These are phyloP conservation scores for Lentinula sp. DNA, from an alignment of 768 basidiomycete species.

Conservation along the genomic window DNA sequence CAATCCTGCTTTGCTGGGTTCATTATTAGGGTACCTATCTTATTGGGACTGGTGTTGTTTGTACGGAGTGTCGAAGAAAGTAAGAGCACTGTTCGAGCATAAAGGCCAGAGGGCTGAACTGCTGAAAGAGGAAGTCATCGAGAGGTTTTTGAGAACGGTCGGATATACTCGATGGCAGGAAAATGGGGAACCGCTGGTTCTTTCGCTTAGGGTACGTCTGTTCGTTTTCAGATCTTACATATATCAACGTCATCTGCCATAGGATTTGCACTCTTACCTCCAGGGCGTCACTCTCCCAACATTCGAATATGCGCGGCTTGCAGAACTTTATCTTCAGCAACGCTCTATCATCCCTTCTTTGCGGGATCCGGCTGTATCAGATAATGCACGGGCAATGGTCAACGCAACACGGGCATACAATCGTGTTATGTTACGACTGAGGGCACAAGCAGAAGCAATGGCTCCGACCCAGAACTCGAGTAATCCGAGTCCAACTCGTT, in stretches of 20 bases:
- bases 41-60: constrained; percentile 70
- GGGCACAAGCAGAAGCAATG: constrained; percentile 72
- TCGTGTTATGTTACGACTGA: constrained; percentile 70
- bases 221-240: neutral
- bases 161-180: constrained; percentile 71
- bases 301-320: constrained; percentile 62
- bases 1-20: constrained; percentile 43
- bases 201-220: constrained; percentile 55
- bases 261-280: constrained; percentile 82
- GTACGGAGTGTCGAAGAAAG: constrained; percentile 48
- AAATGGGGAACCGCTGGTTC: constrained; percentile 52
- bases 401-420: constrained; percentile 71
- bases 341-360: constrained; percentile 33
- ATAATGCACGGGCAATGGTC: constrained; percentile 45
- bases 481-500: neutral
- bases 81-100: constrained; percentile 40
- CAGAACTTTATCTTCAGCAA: constrained; percentile 52
- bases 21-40: constrained; percentile 54
- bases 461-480: neutral
- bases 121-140: constrained; percentile 59
- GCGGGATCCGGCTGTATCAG: constrained; percentile 31
- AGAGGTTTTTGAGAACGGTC: constrained; percentile 62
- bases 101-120: constrained; percentile 16
- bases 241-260: neutral
- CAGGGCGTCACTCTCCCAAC: constrained; percentile 70